Base-by-base conservation (phyloP, 1,284 basidiomycete species). In the Trichosporon inkin region DNA sequence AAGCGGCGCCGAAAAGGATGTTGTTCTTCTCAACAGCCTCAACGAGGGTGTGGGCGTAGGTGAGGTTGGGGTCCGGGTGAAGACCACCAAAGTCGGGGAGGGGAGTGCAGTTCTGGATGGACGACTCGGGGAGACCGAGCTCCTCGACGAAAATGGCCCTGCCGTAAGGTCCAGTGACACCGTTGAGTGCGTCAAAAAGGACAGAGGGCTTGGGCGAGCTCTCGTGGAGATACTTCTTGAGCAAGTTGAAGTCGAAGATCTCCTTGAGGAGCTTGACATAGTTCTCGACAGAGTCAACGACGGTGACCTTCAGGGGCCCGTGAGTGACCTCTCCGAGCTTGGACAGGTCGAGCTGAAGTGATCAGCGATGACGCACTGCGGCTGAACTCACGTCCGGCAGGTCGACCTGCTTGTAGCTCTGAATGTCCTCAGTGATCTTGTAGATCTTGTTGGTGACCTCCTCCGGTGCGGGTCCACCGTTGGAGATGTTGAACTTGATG, bases 401-500 rank as follows among this genome's bases (percentile, higher is more conserved):
- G 65, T 93, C 86, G 68, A 96, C 85, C 72, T 88, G 78, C 80
- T 91, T 92, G 85, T 98, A 99, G 60, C 81, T 84, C 63, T 82
- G 79, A 77, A 99, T 91, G 39, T 84, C 84, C 83, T 91, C 94
- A 61, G 92, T 93, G 78, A 87, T 87, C 74, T 92, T 89, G 77
- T 85, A 96, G 70, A 99, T 98, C 80, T 87, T 88, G 81, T 99
- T 84, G 19, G 95, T 99, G 60, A 99, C 88, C 67, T 82, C 85
- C 80, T 99, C 95, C 2, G 95, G 93, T 10, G 95, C 95, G 24
- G 95, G 95, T 0, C 95, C 96, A 66, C 95, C 95, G 72, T 99
- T 99, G 49, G 88, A 87, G 60, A 93, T 88, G 81, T 99, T 99
- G 83, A 96, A 98, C 81, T 99, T 99, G 85, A 99, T 97, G 62